These are phyloP conservation scores for Aspergillus taichungensis DNA, from an alignment of 495 filamentous ascomycete species.

Conservation along the genomic window DNA sequence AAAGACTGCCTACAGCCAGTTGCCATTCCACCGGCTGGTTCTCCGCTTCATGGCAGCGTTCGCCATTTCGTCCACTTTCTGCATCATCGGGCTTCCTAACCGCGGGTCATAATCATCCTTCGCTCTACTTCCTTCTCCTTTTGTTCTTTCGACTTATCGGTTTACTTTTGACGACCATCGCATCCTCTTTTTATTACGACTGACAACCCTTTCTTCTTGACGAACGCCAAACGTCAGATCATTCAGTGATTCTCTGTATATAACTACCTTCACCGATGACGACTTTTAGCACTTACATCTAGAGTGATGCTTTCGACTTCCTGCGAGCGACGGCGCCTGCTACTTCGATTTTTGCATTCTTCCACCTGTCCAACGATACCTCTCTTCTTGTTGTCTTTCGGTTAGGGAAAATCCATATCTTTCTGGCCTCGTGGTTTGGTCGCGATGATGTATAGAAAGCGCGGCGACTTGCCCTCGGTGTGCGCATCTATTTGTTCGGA, in stretches of 20 bases:
- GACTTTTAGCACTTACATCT: slow-evolving; percentile 28
- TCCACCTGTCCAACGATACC: slow-evolving; percentile 28
- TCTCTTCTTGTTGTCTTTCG: slow-evolving; percentile 28
- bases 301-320: slow-evolving; percentile 37
- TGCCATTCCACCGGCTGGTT: slow-evolving; percentile 21
- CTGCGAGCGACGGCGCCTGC: slow-evolving; percentile 43
- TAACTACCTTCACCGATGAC: slow-evolving; percentile 30
- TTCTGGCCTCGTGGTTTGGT: slow-evolving; percentile 20
- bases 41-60: slow-evolving; percentile 27
- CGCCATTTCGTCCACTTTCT: slow-evolving; percentile 29
- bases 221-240: slow-evolving; percentile 24
- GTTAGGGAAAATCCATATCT: slow-evolving; percentile 30
- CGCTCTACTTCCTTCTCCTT: slow-evolving; percentile 23
- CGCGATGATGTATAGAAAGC: slow-evolving; percentile 42
- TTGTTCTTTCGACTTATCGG: slow-evolving; percentile 21
- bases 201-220: slow-evolving; percentile 11
- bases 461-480: slow-evolving; percentile 33
- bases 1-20: slow-evolving; percentile 20
- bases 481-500: slow-evolving; percentile 29
- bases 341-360: slow-evolving; percentile 34
- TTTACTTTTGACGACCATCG: slow-evolving; percentile 10
- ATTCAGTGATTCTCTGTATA: slow-evolving; percentile 31
- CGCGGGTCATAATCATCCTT: slow-evolving; percentile 32
- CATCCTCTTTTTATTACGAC: slow-evolving; percentile 14
- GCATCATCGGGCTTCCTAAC: slow-evolving; percentile 37